A percentile compares a stretch with the other conserved stretches of the same genome.
Evolutionary conservation across 768 basidiomycete species (phyloP).

Genomic region (Russula brevipes): DNA sequence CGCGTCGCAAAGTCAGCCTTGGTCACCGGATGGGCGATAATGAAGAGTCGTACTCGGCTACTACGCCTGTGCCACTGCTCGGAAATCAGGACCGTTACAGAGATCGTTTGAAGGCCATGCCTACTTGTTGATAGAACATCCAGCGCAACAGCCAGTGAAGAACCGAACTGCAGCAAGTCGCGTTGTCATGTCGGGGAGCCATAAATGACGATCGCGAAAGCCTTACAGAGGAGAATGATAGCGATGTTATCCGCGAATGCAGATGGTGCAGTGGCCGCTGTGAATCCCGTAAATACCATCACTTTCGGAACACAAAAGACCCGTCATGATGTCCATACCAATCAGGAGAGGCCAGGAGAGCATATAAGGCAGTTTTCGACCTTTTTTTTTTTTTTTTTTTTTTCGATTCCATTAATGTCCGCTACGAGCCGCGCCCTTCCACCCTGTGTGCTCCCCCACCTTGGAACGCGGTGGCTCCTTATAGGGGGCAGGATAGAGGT

Average conservation of each 20-base stretch:
- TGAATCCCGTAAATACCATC: not conserved
- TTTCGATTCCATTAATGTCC: no score
- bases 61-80: conserved; percentile 17
- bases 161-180: conserved; percentile 17
- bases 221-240: conserved; percentile 23
- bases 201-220: not conserved
- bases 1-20: not conserved
- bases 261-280: conserved; percentile 18
- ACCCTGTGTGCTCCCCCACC: no score
- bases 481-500: no score
- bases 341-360: conserved; percentile 24
- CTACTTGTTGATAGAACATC: conserved; percentile 23
- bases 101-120: not conserved
- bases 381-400: no score
- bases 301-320: not conserved
- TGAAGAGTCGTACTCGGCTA: conserved; percentile 17
- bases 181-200: not conserved
- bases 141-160: conserved; percentile 21
- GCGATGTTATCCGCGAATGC: conserved; percentile 22
- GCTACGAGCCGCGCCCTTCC: no score
- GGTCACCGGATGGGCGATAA: not conserved
- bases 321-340: conserved; percentile 5
- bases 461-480: no score
- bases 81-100: not conserved
- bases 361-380: conserved; percentile 19